A percentile compares a stretch with the other conserved stretches of the same genome.
Conservation (phyloP, 2,329 filamentous ascomycete species). For the Thelonectria rubi region DNA sequence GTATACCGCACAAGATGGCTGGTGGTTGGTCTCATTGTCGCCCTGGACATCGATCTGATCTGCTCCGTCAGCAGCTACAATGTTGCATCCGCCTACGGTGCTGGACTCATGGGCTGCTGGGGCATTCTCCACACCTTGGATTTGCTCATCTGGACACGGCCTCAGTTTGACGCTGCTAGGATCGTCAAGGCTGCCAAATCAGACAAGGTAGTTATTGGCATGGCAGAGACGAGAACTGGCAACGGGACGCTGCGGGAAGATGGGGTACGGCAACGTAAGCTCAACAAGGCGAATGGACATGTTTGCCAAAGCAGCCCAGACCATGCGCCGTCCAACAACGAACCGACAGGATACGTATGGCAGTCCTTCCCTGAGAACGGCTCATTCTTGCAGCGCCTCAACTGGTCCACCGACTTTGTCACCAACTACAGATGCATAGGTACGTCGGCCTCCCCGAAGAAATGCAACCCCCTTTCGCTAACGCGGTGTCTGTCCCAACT, state of each 20-base stretch:
- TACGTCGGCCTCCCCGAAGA: conserved; percentile 41
- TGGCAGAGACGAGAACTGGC: neutral
- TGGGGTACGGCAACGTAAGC: conserved; percentile 34
- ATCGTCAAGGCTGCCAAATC: conserved; percentile 50
- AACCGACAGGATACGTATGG: conserved; percentile 65
- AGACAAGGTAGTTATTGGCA: neutral
- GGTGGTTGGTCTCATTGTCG: conserved; percentile 55
- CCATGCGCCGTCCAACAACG: neutral
- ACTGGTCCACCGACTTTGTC: conserved; percentile 66
- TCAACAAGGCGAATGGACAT: neutral
- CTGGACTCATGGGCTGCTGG: conserved; percentile 61
- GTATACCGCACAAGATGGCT: conserved; percentile 60
- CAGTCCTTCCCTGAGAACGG: conserved; percentile 64
- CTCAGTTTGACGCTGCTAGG: conserved; percentile 66
- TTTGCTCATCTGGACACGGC: conserved; percentile 62
- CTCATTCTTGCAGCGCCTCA: conserved; percentile 58
- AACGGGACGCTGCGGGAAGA: conserved; percentile 13
- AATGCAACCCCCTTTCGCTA: conserved; percentile 1
- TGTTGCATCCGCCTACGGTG: conserved; percentile 59
- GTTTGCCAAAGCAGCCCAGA: neutral
- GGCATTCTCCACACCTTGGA: conserved; percentile 59
- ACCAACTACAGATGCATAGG: conserved; percentile 64
- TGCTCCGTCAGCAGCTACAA: conserved; percentile 59
- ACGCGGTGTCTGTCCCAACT: neutral
- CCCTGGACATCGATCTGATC: conserved; percentile 56